Conservation (phyloP, 371 early-diverging fungal species). For the Haplosporangium sp. region DNA sequence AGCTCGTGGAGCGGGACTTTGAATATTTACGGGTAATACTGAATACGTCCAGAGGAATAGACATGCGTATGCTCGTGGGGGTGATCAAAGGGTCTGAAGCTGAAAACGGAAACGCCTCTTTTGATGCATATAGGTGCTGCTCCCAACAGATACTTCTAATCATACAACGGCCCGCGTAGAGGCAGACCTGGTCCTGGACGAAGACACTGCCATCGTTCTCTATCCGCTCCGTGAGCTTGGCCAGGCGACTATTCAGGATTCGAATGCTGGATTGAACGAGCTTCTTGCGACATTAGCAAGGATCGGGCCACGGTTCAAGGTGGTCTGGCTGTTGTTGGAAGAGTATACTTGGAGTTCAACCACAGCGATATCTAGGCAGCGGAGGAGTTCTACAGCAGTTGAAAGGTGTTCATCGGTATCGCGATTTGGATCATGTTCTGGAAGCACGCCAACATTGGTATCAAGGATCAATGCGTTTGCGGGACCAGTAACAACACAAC, state of each 20-base stretch:
- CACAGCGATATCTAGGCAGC: background rate
- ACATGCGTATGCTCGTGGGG: background rate
- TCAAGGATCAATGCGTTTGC: constrained; percentile 21
- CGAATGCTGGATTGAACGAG: constrained; percentile 24
- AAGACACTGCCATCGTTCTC: constrained; percentile 19
- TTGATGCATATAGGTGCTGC: background rate
- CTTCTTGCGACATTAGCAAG: constrained; percentile 13
- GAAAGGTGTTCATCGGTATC: no score
- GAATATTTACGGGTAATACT: constrained; percentile 28
- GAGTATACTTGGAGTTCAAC: constrained; percentile 20
- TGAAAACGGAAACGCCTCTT: background rate
- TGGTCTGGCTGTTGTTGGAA: constrained; percentile 35
- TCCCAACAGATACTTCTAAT: constrained; percentile 3
- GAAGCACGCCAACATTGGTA: background rate
- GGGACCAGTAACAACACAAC: constrained; percentile 22
- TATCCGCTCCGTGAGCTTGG: constrained; percentile 33
- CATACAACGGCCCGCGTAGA: constrained; percentile 10
- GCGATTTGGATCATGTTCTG: no score
- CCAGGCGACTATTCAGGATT: constrained; percentile 14
- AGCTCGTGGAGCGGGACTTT: constrained; percentile 34
- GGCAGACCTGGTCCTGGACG: constrained; percentile 37
- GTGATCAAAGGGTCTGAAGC: no score
- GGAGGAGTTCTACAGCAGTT: no score
- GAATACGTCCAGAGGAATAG: no score
- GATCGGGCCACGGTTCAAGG: constrained; percentile 30